Percentiles rank a stretch among this genome's conserved stretches.
phyloP scores from a whole-genome alignment of 306 rosid genomes.

The Vigna trinervia region DNA sequence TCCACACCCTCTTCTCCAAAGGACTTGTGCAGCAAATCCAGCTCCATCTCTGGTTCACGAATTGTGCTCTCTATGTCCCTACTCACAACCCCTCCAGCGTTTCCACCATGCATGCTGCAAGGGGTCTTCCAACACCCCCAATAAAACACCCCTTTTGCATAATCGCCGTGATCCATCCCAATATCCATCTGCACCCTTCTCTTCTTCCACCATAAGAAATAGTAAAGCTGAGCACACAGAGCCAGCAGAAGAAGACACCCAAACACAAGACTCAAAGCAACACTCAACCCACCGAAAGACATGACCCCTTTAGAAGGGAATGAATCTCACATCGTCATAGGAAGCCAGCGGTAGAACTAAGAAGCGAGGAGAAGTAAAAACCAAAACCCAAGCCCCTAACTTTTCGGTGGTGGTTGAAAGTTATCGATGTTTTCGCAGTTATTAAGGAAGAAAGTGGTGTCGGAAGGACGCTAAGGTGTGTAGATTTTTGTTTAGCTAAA shows the following conservation, averaged over 20 bases:
- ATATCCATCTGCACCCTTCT: slow-evolving; percentile 58
- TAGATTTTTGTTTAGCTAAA: slow-evolving; percentile 26
- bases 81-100: slow-evolving; percentile 26
- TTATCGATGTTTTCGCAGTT: not conserved
- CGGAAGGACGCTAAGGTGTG: not conserved
- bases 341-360: not conserved
- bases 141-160: slow-evolving; percentile 57
- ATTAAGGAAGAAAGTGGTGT: slow-evolving; percentile 26
- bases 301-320: slow-evolving; percentile 46
- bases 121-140: slow-evolving; percentile 60
- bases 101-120: slow-evolving; percentile 27
- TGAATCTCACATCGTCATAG: slow-evolving; percentile 54
- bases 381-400: not conserved
- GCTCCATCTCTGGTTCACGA: slow-evolving; percentile 61
- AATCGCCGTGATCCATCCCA: slow-evolving; percentile 54
- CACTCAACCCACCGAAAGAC: slow-evolving; percentile 65
- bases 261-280: slow-evolving; percentile 69
- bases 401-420: slow-evolving; percentile 26
- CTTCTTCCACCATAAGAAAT: slow-evolving; percentile 81
- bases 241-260: slow-evolving; percentile 71
- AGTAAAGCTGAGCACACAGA: slow-evolving; percentile 77
- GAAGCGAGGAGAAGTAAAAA: not conserved
- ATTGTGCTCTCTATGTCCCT: slow-evolving; percentile 42
- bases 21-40: slow-evolving; percentile 55
- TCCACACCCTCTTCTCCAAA: slow-evolving; percentile 72